Percentiles rank a stretch among this genome's conserved stretches.
Conservation (phyloP, 768 basidiomycete genomes). For the Boletus bicolor region DNA sequence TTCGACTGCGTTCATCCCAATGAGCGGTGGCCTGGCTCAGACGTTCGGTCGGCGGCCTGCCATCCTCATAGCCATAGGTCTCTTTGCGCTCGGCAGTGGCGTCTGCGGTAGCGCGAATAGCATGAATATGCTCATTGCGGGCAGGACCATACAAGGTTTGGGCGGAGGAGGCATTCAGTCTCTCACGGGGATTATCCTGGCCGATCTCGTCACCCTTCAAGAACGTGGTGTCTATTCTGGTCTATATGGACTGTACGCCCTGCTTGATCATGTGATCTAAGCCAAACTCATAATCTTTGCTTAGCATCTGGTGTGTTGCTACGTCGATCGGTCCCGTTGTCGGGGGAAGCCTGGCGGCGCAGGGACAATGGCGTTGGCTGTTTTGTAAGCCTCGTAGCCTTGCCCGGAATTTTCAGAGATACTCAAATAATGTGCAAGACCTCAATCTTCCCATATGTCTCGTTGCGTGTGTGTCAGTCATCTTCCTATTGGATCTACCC, state of each 20-base stretch:
- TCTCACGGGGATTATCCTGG: slow-evolving; percentile 39
- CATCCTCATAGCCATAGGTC: slow-evolving; percentile 28
- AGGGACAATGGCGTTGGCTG: slow-evolving; percentile 39
- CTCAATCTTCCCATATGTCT: slow-evolving; percentile 40
- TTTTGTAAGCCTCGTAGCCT: slow-evolving; percentile 30
- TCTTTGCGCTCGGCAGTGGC: slow-evolving; percentile 42
- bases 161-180: slow-evolving; percentile 41
- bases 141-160: slow-evolving; percentile 39
- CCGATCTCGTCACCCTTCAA: slow-evolving; percentile 44
- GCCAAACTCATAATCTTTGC: background rate
- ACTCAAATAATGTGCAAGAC: slow-evolving; percentile 21
- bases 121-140: slow-evolving; percentile 43
- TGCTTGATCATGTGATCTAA: background rate
- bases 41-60: slow-evolving; percentile 39
- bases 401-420: background rate
- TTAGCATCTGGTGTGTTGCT: slow-evolving; percentile 36
- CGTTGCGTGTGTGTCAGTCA: slow-evolving; percentile 27
- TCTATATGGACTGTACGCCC: slow-evolving; percentile 35
- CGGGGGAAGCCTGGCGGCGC: slow-evolving; percentile 34
- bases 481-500: slow-evolving; percentile 33
- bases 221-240: slow-evolving; percentile 42
- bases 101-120: slow-evolving; percentile 40
- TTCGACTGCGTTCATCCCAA: slow-evolving; percentile 39
- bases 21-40: slow-evolving; percentile 38
- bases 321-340: slow-evolving; percentile 34